A percentile compares a stretch with the other conserved stretches of the same genome.
Conservation (phyloP, 805 yeast genomes). For the Trichomonascus vanleenenianus region DNA sequence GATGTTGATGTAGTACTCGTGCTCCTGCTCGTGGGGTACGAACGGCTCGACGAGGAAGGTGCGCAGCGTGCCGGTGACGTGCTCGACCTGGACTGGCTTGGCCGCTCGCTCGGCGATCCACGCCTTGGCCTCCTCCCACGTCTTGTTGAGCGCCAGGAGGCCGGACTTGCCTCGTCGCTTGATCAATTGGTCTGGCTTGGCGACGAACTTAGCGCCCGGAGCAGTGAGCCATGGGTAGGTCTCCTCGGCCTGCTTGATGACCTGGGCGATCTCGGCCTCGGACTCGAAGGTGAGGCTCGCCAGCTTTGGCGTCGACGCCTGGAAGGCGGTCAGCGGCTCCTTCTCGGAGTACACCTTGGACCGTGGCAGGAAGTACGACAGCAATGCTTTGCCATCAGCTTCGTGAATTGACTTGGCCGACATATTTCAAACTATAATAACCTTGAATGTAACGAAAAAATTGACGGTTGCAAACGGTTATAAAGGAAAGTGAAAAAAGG, state of each 20-base stretch:
- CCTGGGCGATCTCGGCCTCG: constrained; percentile 26
- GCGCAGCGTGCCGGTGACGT: constrained; percentile 32
- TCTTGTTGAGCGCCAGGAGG: constrained; percentile 35
- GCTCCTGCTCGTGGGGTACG: constrained; percentile 39
- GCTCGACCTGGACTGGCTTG: constrained; percentile 33
- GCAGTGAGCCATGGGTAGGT: constrained; percentile 35
- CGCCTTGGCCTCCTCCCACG: constrained; percentile 37
- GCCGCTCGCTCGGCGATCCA: constrained; percentile 39
- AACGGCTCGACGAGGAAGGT: constrained; percentile 41
- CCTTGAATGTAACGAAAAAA: not conserved
- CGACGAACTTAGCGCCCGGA: constrained; percentile 34
- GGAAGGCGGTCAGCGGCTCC: constrained; percentile 27
- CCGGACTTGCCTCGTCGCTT: constrained; percentile 41
- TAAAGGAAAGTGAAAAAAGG: not conserved
- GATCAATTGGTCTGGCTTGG: constrained; percentile 40
- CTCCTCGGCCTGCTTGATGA: constrained; percentile 31
- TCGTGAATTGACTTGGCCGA: constrained; percentile 40
- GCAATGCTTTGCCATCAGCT: constrained; percentile 40
- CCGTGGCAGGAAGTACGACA: constrained; percentile 34
- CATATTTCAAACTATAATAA: constrained; percentile 21
- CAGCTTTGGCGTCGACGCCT: constrained; percentile 30
- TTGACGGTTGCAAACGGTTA: not conserved
- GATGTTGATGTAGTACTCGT: constrained; percentile 41
- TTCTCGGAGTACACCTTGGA: constrained; percentile 31
- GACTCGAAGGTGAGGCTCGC: constrained; percentile 31